These are phyloP conservation scores for Lentinus brumalis DNA, from an alignment of 768 basidiomycete species.

Conservation along the genomic window DNA sequence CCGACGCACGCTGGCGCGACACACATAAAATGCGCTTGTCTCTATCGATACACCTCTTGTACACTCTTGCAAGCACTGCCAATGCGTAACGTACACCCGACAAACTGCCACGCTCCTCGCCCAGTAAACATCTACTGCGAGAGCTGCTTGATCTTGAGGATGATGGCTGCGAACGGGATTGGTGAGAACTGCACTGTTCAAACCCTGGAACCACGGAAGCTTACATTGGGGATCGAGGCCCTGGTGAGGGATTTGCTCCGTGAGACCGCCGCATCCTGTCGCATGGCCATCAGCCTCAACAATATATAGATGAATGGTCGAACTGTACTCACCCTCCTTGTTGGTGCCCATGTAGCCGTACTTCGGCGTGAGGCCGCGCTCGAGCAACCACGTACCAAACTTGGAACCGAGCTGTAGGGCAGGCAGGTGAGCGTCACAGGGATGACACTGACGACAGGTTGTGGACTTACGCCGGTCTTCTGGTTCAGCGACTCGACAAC, in stretches of 20 bases:
- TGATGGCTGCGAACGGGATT: slow-evolving; percentile 39
- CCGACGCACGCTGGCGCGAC: too few species aligned
- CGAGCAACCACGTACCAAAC: slow-evolving; percentile 85
- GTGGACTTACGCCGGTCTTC: slow-evolving; percentile 70
- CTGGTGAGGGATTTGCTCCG: slow-evolving; percentile 85
- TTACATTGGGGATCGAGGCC: slow-evolving; percentile 76
- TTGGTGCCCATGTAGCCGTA: slow-evolving; percentile 81
- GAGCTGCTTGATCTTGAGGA: slow-evolving; percentile 46
- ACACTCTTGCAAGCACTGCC: background rate
- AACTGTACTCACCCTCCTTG: slow-evolving; percentile 51
- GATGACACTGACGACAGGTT: background rate
- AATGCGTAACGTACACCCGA: background rate
- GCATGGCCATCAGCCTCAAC: slow-evolving; percentile 16
- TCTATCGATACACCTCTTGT: background rate
- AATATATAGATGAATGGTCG: background rate
- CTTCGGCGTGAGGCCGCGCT: slow-evolving; percentile 77
- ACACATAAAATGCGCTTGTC: background rate
- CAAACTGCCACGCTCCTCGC: background rate
- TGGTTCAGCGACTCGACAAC: slow-evolving; percentile 86
- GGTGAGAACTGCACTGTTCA: background rate
- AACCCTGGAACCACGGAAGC: slow-evolving; percentile 26
- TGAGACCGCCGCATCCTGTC: slow-evolving; percentile 67
- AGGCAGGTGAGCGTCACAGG: slow-evolving; percentile 1
- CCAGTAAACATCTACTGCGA: slow-evolving; percentile 27
- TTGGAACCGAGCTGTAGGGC: slow-evolving; percentile 65